Percentiles rank a stretch among this genome's conserved stretches.
Conservation (phyloP, 495 filamentous ascomycete species). For the Penicillium soppii region DNA sequence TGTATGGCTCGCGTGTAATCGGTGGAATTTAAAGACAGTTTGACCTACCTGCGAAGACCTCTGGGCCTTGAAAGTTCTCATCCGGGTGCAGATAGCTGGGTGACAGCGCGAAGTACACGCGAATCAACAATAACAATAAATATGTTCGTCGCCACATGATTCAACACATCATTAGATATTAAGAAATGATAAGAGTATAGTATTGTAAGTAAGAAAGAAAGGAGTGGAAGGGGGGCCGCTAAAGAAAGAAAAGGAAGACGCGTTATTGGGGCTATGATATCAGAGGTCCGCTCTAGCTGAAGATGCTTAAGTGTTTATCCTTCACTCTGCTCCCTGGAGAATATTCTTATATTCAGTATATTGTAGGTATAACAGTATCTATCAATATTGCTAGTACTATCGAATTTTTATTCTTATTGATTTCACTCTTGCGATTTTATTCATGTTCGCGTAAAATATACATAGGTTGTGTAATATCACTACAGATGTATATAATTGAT, state of each 20-base stretch:
- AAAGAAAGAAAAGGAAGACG: conserved; percentile 11
- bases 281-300: conserved; percentile 6
- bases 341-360: too few relatives aligned
- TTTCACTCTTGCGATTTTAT: too few relatives aligned
- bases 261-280: conserved; percentile 23
- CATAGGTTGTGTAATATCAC: too few relatives aligned
- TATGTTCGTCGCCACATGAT: conserved; percentile 91
- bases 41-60: conserved; percentile 88
- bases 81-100: conserved; percentile 98
- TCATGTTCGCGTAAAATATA: too few relatives aligned
- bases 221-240: conserved; percentile 1
- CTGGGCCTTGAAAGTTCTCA: conserved; percentile 97
- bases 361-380: too few relatives aligned
- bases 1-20: not conserved
- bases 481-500: too few relatives aligned
- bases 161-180: conserved; percentile 22
- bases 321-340: too few relatives aligned
- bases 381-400: too few relatives aligned
- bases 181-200: conserved; percentile 8
- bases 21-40: not conserved
- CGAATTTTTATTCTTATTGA: too few relatives aligned
- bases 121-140: conserved; percentile 77
- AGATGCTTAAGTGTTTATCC: conserved; percentile 6
- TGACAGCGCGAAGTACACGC: conserved; percentile 89
- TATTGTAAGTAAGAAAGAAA: conserved; percentile 1